Conservation (phyloP, 345 rosid species). For the Ailanthus altissimus region DNA sequence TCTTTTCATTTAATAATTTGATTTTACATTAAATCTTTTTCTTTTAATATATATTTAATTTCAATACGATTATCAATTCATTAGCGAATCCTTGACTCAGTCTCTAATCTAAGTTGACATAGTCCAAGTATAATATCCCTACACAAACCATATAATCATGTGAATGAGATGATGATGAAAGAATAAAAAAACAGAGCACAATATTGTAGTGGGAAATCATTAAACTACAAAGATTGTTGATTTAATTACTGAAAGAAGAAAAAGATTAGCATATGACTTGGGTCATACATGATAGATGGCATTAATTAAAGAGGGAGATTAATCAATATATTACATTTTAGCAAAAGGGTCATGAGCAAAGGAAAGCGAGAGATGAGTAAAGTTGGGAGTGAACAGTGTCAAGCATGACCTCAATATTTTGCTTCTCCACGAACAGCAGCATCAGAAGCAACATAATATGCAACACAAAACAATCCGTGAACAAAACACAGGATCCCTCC, state of each 20-base stretch:
- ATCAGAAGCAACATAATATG: conserved; percentile 79
- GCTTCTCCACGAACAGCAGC: conserved; percentile 48
- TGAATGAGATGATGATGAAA: neutral
- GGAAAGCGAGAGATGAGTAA: conserved; percentile 11
- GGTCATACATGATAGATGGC: neutral
- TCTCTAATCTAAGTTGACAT: no score
- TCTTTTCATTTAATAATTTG: neutral
- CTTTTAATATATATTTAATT: no score
- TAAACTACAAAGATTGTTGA: neutral
- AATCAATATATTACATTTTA: neutral
- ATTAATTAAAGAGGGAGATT: neutral
- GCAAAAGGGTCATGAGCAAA: neutral
- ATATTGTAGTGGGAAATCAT: neutral
- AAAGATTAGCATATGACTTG: neutral
- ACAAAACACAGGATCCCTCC: conserved; percentile 92
- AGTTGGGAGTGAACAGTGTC: neutral
- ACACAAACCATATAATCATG: neutral
- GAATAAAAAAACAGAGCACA: neutral
- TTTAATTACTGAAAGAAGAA: neutral
- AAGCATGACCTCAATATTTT: conserved; percentile 39
- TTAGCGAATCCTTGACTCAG: no score
- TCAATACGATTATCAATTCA: no score
- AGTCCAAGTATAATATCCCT: neutral
- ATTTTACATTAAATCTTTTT: no score
- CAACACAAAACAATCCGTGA: conserved; percentile 78